These are phyloP conservation scores for Monilinia fructicola DNA, from an alignment of 2,329 filamentous ascomycete species.

Conservation along the genomic window DNA sequence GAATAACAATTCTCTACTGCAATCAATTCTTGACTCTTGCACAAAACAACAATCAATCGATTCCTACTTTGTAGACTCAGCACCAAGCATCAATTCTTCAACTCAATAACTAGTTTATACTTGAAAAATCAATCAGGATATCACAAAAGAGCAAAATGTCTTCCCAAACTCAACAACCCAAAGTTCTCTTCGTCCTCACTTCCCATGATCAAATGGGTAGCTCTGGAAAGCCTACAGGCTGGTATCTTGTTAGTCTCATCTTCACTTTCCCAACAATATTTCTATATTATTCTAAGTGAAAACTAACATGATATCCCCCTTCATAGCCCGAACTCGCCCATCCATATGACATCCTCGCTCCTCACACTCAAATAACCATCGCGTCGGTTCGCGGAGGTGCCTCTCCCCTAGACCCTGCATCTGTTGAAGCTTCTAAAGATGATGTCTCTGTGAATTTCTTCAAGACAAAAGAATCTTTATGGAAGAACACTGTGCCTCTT, in stretches of 20 bases:
- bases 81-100: neutral
- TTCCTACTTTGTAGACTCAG: neutral
- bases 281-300: neutral
- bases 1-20: neutral
- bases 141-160: slow-evolving; percentile 20
- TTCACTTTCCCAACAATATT: neutral
- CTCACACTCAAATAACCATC: slow-evolving; percentile 45
- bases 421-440: slow-evolving; percentile 45
- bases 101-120: neutral
- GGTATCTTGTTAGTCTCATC: slow-evolving; percentile 48
- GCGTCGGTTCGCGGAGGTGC: slow-evolving; percentile 48
- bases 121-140: neutral
- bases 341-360: slow-evolving; percentile 46
- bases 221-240: slow-evolving; percentile 49
- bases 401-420: slow-evolving; percentile 48
- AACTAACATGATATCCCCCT: slow-evolving; percentile 30
- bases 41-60: neutral
- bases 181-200: slow-evolving; percentile 54
- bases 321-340: slow-evolving; percentile 51
- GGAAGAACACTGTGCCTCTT: slow-evolving; percentile 55
- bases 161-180: slow-evolving; percentile 40
- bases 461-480: slow-evolving; percentile 49
- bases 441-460: slow-evolving; percentile 46
- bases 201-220: slow-evolving; percentile 42
- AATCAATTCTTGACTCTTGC: slow-evolving; percentile 3